phyloP scores from a whole-genome alignment of 306 rosid species.

The Gleditsia sinensis region DNA sequence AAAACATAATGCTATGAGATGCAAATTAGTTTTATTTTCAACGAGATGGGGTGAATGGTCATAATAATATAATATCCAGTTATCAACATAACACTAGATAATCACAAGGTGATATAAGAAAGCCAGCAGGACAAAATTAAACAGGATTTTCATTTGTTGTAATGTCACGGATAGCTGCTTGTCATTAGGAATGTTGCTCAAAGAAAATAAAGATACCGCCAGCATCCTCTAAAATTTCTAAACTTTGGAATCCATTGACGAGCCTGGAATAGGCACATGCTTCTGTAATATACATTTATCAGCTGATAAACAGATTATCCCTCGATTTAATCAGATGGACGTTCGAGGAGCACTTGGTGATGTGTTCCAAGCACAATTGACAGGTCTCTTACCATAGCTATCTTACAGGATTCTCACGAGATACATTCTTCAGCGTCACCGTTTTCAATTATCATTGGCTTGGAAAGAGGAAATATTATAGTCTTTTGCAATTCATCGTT shows the following conservation, averaged over 20 bases:
- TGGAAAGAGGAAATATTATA: constrained; percentile 31
- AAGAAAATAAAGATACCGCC: not conserved
- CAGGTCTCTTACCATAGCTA: constrained; percentile 72
- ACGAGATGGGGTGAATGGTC: not conserved
- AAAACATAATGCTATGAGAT: too few relatives aligned
- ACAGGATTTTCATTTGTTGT: not conserved
- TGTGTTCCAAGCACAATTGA: constrained; percentile 79
- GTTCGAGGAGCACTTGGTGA: constrained; percentile 95
- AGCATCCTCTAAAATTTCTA: not conserved
- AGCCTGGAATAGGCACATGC: not conserved
- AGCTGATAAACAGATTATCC: constrained; percentile 25
- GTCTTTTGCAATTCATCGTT: constrained; percentile 28
- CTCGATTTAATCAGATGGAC: constrained; percentile 75
- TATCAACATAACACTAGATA: not conserved
- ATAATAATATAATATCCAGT: not conserved
- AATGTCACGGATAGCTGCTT: not conserved
- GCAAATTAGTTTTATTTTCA: too few relatives aligned
- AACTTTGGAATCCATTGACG: constrained; percentile 9
- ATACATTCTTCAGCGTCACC: constrained; percentile 18
- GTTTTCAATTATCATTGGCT: constrained; percentile 30
- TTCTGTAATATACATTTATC: not conserved
- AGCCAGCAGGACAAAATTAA: not conserved
- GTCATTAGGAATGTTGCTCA: not conserved
- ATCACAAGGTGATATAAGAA: not conserved
- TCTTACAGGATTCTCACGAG: constrained; percentile 18